Base-by-base conservation (phyloP, 305 asterid species). In the Solanum hybrid region DNA sequence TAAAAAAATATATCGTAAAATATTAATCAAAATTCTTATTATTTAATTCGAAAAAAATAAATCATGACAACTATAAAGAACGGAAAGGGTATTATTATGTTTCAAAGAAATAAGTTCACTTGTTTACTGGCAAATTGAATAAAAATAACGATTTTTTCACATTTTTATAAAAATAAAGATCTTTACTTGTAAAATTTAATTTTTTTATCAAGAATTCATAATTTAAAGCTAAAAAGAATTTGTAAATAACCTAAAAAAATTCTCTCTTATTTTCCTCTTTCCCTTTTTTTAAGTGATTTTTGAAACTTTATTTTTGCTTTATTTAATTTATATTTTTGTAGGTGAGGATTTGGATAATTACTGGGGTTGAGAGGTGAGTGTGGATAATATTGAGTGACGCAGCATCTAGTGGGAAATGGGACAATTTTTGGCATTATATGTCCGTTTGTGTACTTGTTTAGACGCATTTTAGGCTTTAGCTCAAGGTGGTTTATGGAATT, bases 321-420 rank as follows among this genome's bases (percentile, higher is more conserved):
- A 41, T 57, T 57, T n/a, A 22, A 80, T 80, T 11, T 37, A n/a
- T 80, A 36, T 38, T 5, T 57, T 31, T 33, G 77, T 31, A 85
- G 13, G 15, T 57, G 31, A 20, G 76, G 41, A 31, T 85, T 85
- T 85, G 77, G 88, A 85, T 57, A 57, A 85, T 57, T 22, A 85
- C 45, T 5, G 27, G 73, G 87, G 24, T 17, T 29, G 27, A 29
- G 87, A 45, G 45, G n/a, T 20, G 77, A 20, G 45, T 31, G 88
- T 31, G 41, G 88, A 85, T 85, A 85, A 57, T 85, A 57, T 57
- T 85, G 88, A 17, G 31, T 85, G 77, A 85, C 45, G 88, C 13
- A 57, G 88, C 31, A 7, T 57, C 77, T 22, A 57, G 17, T 85
- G 10, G 88, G 45, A 85, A 85, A 57, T 84, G 45, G 88, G 32